These are phyloP conservation scores for Clonostachys byssicola DNA, from an alignment of 2,329 filamentous ascomycete genomes.

Conservation along the genomic window DNA sequence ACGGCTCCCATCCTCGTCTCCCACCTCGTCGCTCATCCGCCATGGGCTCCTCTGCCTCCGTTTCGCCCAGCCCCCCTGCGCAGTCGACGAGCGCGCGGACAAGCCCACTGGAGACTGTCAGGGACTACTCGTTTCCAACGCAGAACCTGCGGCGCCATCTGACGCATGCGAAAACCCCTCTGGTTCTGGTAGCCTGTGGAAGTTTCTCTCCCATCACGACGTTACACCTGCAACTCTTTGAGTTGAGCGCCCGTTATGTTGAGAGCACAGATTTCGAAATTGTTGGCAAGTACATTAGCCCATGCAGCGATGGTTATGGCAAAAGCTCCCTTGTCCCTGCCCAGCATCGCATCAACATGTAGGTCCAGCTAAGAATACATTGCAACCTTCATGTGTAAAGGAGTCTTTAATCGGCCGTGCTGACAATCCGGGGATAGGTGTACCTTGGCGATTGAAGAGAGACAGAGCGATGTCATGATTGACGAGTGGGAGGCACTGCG, in stretches of 20 bases:
- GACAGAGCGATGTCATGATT: slow-evolving; percentile 74
- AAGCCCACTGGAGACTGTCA: no score
- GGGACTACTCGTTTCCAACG: slow-evolving; percentile 51
- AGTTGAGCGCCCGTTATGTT: slow-evolving; percentile 74
- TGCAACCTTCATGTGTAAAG: no score
- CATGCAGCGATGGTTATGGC: slow-evolving; percentile 25
- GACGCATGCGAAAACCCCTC: slow-evolving; percentile 52
- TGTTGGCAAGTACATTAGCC: slow-evolving; percentile 64
- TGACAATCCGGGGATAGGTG: neutral
- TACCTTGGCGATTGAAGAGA: slow-evolving; percentile 37
- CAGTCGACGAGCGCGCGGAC: no score
- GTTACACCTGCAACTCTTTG: slow-evolving; percentile 77
- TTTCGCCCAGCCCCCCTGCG: no score
- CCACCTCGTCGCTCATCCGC: no score
- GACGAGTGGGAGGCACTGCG: slow-evolving; percentile 71
- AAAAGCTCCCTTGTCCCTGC: slow-evolving; percentile 35
- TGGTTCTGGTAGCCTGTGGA: slow-evolving; percentile 63
- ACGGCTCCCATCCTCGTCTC: no score
- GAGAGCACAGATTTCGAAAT: slow-evolving; percentile 71
- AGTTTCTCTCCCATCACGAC: slow-evolving; percentile 72
- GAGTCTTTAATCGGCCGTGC: no score
- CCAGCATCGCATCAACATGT: slow-evolving; percentile 52
- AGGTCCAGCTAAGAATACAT: neutral
- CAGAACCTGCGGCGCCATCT: slow-evolving; percentile 50
- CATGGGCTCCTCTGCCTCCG: no score